A percentile compares a stretch with the other conserved stretches of the same genome.
Conservation (phyloP, 495 filamentous ascomycete genomes). For the Aspergillus panamensis region DNA sequence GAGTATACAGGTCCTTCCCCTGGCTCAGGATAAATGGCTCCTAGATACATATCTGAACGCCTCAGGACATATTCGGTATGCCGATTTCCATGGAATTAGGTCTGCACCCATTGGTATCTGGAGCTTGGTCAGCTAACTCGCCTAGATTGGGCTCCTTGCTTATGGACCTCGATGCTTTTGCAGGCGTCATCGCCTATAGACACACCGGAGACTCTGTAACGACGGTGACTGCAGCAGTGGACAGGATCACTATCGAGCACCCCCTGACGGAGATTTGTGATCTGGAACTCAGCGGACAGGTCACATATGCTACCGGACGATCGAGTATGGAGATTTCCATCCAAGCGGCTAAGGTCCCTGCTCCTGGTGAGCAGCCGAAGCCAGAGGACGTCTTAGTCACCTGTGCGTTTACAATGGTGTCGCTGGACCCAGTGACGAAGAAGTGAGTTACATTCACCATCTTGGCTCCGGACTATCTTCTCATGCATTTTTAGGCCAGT, state of each 20-base stretch:
- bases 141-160: conserved; percentile 65
- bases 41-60: conserved; percentile 67
- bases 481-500: conserved; percentile 44
- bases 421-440: conserved; percentile 70
- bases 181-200: conserved; percentile 76
- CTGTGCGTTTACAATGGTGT: conserved; percentile 84
- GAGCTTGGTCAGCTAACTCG: conserved; percentile 5
- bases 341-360: conserved; percentile 63
- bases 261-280: conserved; percentile 77
- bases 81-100: not conserved
- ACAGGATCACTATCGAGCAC: conserved; percentile 72
- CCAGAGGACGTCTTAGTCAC: conserved; percentile 71
- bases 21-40: conserved; percentile 68
- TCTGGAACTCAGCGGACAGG: conserved; percentile 73
- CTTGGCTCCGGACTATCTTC: not conserved
- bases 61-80: conserved; percentile 58
- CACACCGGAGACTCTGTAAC: conserved; percentile 75
- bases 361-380: conserved; percentile 54
- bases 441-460: conserved; percentile 42
- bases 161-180: conserved; percentile 80
- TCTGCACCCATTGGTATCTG: no score
- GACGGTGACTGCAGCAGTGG: conserved; percentile 77
- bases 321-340: conserved; percentile 79
- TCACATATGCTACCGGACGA: conserved; percentile 75
- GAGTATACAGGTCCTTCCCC: conserved; percentile 53